Evolutionary conservation across 257 asterid genomes (phyloP).

Genomic region (Petunia secreta): DNA sequence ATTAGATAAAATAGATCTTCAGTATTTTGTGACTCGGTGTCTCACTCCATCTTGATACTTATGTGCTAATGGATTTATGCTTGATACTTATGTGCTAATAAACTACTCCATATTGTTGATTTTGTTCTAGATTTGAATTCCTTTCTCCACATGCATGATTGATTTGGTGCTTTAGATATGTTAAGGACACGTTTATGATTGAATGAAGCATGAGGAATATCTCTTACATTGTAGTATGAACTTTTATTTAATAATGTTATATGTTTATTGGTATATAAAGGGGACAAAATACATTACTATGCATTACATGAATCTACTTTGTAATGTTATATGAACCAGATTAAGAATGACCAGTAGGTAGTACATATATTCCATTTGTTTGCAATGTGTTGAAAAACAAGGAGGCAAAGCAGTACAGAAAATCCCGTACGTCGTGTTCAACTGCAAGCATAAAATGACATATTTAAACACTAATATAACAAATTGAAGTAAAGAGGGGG

Average conservation of each 20-base stretch:
- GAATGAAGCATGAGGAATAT: neutral
- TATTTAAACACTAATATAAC: neutral
- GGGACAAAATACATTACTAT: neutral
- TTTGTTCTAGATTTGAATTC: neutral
- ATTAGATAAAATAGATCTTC: too few species aligned
- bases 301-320: neutral
- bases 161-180: neutral
- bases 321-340: neutral
- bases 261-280: conserved; percentile 3
- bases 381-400: neutral
- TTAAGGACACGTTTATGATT: conserved; percentile 1
- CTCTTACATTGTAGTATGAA: neutral
- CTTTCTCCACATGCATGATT: conserved; percentile 1
- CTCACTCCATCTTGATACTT: too few species aligned
- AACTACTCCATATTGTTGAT: too few species aligned
- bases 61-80: too few species aligned
- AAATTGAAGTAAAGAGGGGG: neutral
- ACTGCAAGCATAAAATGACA: conserved; percentile 1
- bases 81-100: too few species aligned
- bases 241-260: too few species aligned
- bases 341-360: too few species aligned
- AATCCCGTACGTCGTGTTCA: neutral
- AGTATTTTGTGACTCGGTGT: too few species aligned
- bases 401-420: neutral
- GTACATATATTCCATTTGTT: conserved; percentile 6